Base-by-base conservation (phyloP, 352 stramenopile species). In the Blastocystis hominis region DNA sequence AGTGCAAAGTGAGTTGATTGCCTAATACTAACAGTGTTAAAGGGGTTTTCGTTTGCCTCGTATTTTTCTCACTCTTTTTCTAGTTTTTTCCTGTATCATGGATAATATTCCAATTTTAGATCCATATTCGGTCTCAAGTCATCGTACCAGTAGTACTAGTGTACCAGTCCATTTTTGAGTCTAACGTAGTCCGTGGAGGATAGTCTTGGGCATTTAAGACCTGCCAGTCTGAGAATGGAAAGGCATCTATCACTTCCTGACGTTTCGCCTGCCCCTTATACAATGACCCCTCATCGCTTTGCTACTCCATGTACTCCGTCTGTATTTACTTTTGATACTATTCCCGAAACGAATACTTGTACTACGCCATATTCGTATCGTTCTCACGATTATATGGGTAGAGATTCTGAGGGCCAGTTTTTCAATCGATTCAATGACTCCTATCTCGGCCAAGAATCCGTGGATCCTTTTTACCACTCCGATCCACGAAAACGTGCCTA, bases 401-500 rank as follows among this genome's bases (percentile, higher is more conserved):
- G 50, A 59, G n/a, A 59, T 59, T 59, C 50, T 20, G 50, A 59
- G n/a, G 50, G 50, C n/a, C 50, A 59, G n/a, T 59, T 59, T 59
- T 59, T 59, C 50, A 59, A 59, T 59, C 50, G 50, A 59, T 59
- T 59, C n/a, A 59, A 59, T 59, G 50, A 59, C 2, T 20, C 50
- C 50, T 59, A n/a, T 59, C 50, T 1, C n/a, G n/a, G n/a, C n/a
- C n/a, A 13, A 0, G 50, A 59, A 20, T 20, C 72, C 13, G 40
- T 84, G 5, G 72, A 84, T 66, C 55, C 72, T 15, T 61, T 38
- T 44, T 84, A 84, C 30, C 30, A 36, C 20, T 53, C 72, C 5
- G 38, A 84, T 84, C 68, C 68, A n/a, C 72, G 72, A 38, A 64
- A 61, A 24, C 53, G 68, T 5, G 17, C 72, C 44, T 53, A 38